Base-by-base conservation (phyloP, 179 eudicot species). In the Heliamphora pulchella region DNA sequence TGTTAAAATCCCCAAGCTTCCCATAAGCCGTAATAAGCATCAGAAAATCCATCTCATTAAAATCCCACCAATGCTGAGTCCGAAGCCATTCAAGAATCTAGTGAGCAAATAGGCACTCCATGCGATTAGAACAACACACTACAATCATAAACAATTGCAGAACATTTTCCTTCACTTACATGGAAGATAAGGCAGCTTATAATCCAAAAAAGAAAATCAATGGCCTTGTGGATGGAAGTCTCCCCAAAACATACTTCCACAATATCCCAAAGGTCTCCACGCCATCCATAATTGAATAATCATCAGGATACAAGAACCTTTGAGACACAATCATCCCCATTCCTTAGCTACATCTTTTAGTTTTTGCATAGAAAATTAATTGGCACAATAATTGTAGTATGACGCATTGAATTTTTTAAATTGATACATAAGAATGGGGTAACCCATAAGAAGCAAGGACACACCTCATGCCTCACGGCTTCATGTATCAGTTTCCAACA, bases 71-170 rank as follows among this genome's bases (percentile, higher is more conserved):
- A 76, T 91, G 91, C 78, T 95, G 97, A 80, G 91, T 86, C 83
- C 91, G 90, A 66, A 95, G 97, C 98, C 98, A 95, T 85, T 95
- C 97, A 83, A 95, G 97, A 83, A 93, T 86, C 97, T 94, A 81
- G 31, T 77, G 73, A 48, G 69, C 22, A 73, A 74, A 14, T 54
- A 71, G 54, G 73, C 67, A 64, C 22, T 13, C 79, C 15, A 54
- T 53, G 64, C 17, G 65, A 59, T 53, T 44, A 79, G 22, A 46
- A 47, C 2, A 44, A 71, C 31, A 63, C 66, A 61, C n/a, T 8
- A 57, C 8, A 75, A 58, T 51, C 58, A 58, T 11, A 47, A 65
- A 0, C 50, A 20, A 64, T 17, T 17, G 58, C 47, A 75, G n/a
- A 18, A 44, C 46, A 13, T 41, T 48, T 66, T 58, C 67, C 53